Evolutionary conservation across 202 grass and related monocot genomes (phyloP), one percentile per base, ranked within the genome.

Genomic region (Hordeum pubiflorum): DNA sequence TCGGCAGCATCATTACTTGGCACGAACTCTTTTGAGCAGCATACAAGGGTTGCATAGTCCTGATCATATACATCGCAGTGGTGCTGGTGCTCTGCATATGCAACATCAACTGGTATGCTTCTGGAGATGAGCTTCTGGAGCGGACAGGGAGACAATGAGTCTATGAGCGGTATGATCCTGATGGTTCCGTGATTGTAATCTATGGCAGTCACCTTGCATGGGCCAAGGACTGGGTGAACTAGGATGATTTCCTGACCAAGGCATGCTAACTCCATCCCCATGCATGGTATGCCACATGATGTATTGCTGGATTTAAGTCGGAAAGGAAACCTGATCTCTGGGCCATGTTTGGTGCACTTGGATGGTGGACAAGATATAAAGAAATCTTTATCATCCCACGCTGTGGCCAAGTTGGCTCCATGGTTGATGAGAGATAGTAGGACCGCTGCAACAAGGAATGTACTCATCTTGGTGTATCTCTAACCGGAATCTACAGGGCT

Each of bases 231-330:
- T 60, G 81, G 76, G 8, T 74, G 69, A n/a, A 38, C 18, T 21
- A 88, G 37, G 69, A 89, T 55, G 2, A 81, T 81, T n/a, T 84
- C 48, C 4, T 56, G 56, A 7, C 69, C 61, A 5, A 33, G 77
- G 52, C 86, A 89, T 21, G 68, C 27, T 50, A 63, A 14, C 60
- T 33, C n/a, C n/a, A n/a, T n/a, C n/a, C n/a, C 13, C 29, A 3
- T 3, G 13, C 27, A 63, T 33, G 27, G 7, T 18, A 14, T 0
- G 7, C 29, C 15, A 1, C 61, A 17, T 63, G 29, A 64, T 64
- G 61, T 64, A 15, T 64, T 64, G 61, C 1, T 63, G 13, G 60
- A 63, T 15, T 63, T 3, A 18, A 63, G 60, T 5, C 60, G 27
- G 60, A 63, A 1, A 31, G 60, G 60, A 6, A 63, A 63, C 6